Evolutionary conservation across 495 filamentous ascomycete genomes (phyloP), one percentile per base, ranked within the genome.

Genomic region (Xylaria nigripes): DNA sequence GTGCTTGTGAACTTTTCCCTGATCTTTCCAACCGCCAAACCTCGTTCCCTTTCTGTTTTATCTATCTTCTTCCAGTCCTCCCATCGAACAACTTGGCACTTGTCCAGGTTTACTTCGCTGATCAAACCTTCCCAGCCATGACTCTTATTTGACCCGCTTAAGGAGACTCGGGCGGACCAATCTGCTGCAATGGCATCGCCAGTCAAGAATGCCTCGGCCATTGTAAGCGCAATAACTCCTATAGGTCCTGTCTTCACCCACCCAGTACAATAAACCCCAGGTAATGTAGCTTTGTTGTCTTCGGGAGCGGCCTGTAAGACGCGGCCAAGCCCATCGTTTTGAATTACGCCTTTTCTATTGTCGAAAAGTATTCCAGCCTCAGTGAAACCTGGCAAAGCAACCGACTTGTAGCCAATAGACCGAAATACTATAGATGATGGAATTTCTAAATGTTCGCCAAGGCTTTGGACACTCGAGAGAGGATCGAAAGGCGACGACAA

Each of bases 191-290:
- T 84, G 2, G 83, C 82, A 66, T 95, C 90, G 0, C 83, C 94
- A 1, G 90, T 96, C 16, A 80, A 78, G 62, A 96, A 96, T 0
- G 91, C 94, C 68, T 97, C 94, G 48, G 85, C 83, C 92, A 98
- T 95, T 0, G 93, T 98, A 24, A 84, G 89, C 9, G 93, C 92
- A 67, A 98, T 97, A 3, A 96, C 92, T 6, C 93, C 93, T 5
- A 90, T 95, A 0, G 93, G 94, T 1, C 93, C 93, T 40, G 89
- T 78, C 70, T 97, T 97, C 19, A 95, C 91, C 93, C 93, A 98
- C 3, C 93, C 93, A 19, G 91, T 88, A 58, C 89, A 92, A 68
- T 98, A 98, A 16, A 96, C 62, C 1, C 94, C 94, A 1, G 87
- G 86, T n/a, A 65, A 27, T 41, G 48, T 54, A 12, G 44, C 48